Base-by-base conservation (phyloP, 129 eudicot species). In the Rutidosis leptorrhynchoides region DNA sequence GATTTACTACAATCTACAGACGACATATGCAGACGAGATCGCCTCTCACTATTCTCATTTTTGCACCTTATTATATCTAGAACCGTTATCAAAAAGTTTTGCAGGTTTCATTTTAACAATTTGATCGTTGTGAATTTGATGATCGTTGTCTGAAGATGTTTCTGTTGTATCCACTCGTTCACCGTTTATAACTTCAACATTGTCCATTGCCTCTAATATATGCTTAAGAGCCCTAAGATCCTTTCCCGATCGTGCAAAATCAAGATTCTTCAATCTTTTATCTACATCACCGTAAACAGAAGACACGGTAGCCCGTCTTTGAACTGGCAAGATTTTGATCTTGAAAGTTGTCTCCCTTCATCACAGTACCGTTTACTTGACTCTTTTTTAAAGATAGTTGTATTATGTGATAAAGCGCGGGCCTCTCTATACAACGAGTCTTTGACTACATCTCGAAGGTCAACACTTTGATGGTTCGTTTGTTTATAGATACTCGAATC, bases 221-320 rank as follows among this genome's bases (percentile, higher is more conserved):
- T 88, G 96, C 76, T 92, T 92, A 40, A 92, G 87, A 74, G 98
- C 98, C 80, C 98, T 83, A 58, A 85, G 96, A 73, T 92, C 96
- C 83, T 85, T 92, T 17, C 98, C 98, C 16, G 98, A 92, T 80
- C 80, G 77, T 15, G 77, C 59, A 77, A 92, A 88, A 66, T 92
- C 90, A 32, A 92, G 83, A 78, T 92, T 89, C 45, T 85, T 85
- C 70, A 92, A 75, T 77, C 91, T 82, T 61, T 88, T 92, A 72
- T 92, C 98, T 32, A 92, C 80, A 74, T 88, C 98, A 69, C 91
- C 70, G 58, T 59, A 59, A 0, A 59, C 65, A n/a, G 65, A 59
- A 30, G 25, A 59, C 24, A 57, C 33, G 63, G 66, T 7, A 86
- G 75, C 55, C 81, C 85, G n/a, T 87, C 94, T 72, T 64, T 87